Evolutionary conservation across 2,329 filamentous ascomycete genomes (phyloP).

Genomic region (Venturia carpophila): DNA sequence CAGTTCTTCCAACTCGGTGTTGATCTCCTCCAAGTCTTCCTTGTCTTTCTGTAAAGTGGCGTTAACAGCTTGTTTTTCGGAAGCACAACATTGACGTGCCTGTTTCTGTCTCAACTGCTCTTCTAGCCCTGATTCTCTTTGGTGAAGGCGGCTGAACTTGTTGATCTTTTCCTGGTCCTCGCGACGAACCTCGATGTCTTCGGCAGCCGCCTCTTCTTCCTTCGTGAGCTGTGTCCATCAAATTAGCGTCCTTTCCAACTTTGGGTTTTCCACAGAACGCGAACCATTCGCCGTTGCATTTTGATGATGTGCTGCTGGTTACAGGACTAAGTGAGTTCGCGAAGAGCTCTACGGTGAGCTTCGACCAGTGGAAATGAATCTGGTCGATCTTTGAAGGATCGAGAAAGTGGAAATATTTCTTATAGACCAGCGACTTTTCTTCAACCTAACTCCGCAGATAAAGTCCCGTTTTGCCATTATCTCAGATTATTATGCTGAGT

Average conservation of each 20-base stretch:
- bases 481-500: too few species aligned
- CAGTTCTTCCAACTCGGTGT: constrained; percentile 85
- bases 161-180: constrained; percentile 99
- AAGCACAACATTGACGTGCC: constrained; percentile 43
- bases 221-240: constrained; percentile 63
- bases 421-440: too few species aligned
- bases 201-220: constrained; percentile 74
- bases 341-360: neutral
- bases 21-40: constrained; percentile 91
- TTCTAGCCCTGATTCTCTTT: constrained; percentile 69
- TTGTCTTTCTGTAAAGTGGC: constrained; percentile 72
- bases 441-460: too few species aligned
- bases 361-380: neutral
- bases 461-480: too few species aligned
- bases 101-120: constrained; percentile 74
- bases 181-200: constrained; percentile 87
- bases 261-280: constrained; percentile 59
- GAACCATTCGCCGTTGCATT: constrained; percentile 20
- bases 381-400: too few species aligned
- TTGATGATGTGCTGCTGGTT: neutral
- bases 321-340: neutral
- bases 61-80: neutral
- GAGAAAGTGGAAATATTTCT: too few species aligned
- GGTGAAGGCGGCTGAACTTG: constrained; percentile 88
- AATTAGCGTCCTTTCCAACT: constrained; percentile 57